phyloP scores from a whole-genome alignment of 2,329 filamentous ascomycete species.

The Claviceps citrina region DNA sequence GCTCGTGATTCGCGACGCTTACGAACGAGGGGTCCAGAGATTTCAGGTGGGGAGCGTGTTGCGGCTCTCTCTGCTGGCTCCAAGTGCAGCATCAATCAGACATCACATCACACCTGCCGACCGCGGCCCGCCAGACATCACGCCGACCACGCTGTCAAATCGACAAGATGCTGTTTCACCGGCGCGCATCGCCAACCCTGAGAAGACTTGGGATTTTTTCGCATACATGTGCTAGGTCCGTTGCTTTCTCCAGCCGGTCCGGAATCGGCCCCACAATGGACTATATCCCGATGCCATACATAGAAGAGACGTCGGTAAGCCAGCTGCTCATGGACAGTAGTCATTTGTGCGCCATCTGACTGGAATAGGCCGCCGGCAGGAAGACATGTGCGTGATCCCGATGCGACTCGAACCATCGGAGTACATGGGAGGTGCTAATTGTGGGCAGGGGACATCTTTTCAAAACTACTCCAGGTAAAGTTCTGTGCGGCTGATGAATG shows the following conservation, averaged over 20 bases:
- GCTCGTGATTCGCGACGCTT: not conserved
- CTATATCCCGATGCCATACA: constrained; percentile 43
- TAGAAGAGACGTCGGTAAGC: constrained; percentile 30
- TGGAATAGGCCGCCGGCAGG: constrained; percentile 54
- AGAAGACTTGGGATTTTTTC: constrained; percentile 15
- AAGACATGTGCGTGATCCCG: constrained; percentile 49
- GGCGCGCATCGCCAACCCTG: constrained; percentile 17
- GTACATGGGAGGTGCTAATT: constrained; percentile 8
- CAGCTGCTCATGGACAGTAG: not conserved
- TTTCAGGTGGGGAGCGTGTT: constrained; percentile 3
- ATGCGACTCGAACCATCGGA: not conserved
- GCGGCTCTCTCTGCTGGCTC: too few species aligned
- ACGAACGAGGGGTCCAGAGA: not conserved
- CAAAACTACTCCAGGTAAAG: constrained; percentile 56
- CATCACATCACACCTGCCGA: not conserved
- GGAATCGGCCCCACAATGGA: constrained; percentile 16
- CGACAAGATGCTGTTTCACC: constrained; percentile 18
- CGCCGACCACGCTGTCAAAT: constrained; percentile 1
- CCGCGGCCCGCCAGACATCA: too few species aligned
- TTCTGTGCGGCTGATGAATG: not conserved
- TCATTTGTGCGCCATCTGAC: constrained; percentile 13
- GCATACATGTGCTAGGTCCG: constrained; percentile 22
- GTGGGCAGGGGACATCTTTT: constrained; percentile 63
- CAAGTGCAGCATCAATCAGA: not conserved
- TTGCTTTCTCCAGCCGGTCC: constrained; percentile 26